Base-by-base conservation (phyloP, 1,284 basidiomycete genomes). In the Sanguinoderma infundibulare region DNA sequence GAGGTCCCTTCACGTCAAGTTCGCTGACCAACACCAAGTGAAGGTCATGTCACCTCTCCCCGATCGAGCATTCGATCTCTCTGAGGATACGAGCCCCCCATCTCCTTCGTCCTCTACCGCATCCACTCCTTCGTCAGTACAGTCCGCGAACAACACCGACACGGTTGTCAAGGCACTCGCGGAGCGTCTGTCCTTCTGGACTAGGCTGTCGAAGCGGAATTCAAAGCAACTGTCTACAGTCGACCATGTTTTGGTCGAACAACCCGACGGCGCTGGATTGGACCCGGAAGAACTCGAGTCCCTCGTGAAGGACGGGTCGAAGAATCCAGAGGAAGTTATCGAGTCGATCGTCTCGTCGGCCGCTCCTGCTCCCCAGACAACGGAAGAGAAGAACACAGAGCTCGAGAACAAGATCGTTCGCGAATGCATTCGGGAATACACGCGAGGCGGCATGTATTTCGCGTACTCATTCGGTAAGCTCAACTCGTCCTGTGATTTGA, bases 391-490 rank as follows among this genome's bases (percentile, higher is more conserved):
- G 67, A 84, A 90, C 67, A 81, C 81, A 3, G 89, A 92, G 69
- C 75, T 95, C 9, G 92, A 94, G 69, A 80, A 83, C 36, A 93
- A 92, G 75, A 86, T 94, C 42, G 75, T 94, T n/a, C 81, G 85
- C 35, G 90, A 94, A 74, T 84, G 83, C 51, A 78, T 92, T 35
- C 81, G 82, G 60, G 86, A 91, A 65, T 92, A 87, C 67, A 81
- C 82, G 7, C 90, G 89, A 67, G 91, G 90, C 9, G 88, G 86
- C 46, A 93, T 95, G 89, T 93, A 89, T 74, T 94, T 92, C 68
- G 80, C 92, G 1, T 89, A 92, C 70, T 84, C 81, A 59, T 92
- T 92, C 65, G 91, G 92, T 91, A 70, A 55, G 78, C 66, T 17
- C 40, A 22, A 7, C 20, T 51, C 20, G 32, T 12, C 38, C 15